Conservation (phyloP, 2,329 filamentous ascomycete genomes). For the Alternaria alternata region DNA sequence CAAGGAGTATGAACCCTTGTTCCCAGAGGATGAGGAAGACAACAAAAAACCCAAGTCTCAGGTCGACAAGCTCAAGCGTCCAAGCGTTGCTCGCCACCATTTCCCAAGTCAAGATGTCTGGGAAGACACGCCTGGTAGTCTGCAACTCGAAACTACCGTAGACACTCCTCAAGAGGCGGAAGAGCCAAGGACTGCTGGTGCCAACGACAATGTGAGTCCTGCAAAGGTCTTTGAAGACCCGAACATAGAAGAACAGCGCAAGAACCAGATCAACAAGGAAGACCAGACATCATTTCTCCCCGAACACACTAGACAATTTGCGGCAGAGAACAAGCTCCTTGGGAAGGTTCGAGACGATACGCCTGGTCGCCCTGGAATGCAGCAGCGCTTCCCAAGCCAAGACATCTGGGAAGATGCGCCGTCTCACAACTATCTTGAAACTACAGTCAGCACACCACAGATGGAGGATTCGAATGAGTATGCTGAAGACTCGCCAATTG, state of each 20-base stretch:
- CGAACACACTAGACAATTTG: conserved; percentile 63
- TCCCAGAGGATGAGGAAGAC: conserved; percentile 76
- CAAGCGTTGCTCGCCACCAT: conserved; percentile 62
- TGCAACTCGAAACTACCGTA: conserved; percentile 79
- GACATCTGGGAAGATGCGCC: conserved; percentile 96
- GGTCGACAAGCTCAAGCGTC: conserved; percentile 64
- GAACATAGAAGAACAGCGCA: conserved; percentile 60
- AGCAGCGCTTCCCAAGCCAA: conserved; percentile 84
- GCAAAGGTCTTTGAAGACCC: conserved; percentile 55
- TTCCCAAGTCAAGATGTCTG: conserved; percentile 97
- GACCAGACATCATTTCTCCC: conserved; percentile 55
- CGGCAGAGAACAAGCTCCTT: conserved; percentile 62
- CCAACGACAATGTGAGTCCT: conserved; percentile 43
- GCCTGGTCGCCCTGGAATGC: conserved; percentile 60
- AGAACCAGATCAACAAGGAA: conserved; percentile 53
- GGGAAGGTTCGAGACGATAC: conserved; percentile 59
- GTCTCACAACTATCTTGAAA: conserved; percentile 80
- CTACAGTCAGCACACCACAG: conserved; percentile 69
- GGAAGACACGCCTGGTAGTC: conserved; percentile 92
- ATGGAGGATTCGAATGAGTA: conserved; percentile 58
- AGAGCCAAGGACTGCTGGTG: conserved; percentile 53
- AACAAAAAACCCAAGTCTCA: conserved; percentile 62
- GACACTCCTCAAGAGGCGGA: conserved; percentile 76
- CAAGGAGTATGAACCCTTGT: conserved; percentile 93
- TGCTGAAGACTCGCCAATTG: conserved; percentile 42